A percentile compares a stretch with the other conserved stretches of the same genome.
Conservation (phyloP, 352 stramenopile genomes). For the Phytophthora europaea region DNA sequence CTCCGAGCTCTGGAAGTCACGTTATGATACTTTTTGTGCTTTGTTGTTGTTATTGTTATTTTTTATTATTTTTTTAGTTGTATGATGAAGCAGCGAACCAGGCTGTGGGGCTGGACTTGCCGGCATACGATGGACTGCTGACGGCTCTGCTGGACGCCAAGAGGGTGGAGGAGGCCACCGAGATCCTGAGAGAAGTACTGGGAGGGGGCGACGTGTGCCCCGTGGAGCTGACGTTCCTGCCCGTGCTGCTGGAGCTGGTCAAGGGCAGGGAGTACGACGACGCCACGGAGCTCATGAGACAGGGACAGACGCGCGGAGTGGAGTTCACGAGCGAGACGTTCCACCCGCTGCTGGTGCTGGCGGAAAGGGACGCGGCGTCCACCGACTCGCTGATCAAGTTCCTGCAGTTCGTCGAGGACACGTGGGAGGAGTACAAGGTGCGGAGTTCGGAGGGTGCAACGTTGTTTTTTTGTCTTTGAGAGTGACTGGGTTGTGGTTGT, state of each 20-base stretch:
- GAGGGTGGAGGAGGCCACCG: conserved; percentile 57
- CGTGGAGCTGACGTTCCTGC: conserved; percentile 55
- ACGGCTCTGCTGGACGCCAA: conserved; percentile 52
- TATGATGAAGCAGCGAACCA: conserved; percentile 72
- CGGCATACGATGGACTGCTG: conserved; percentile 65
- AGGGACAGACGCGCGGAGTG: conserved; percentile 54
- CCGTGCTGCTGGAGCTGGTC: conserved; percentile 56
- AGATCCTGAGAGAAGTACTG: conserved; percentile 63
- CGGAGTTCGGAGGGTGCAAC: neutral
- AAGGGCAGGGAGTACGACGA: conserved; percentile 51
- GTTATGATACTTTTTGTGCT: conserved; percentile 11
- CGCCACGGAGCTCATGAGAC: conserved; percentile 53
- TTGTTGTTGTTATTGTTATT: neutral
- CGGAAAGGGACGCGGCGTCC: conserved; percentile 55
- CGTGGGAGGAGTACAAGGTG: conserved; percentile 77
- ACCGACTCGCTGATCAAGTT: conserved; percentile 70
- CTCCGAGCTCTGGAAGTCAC: conserved; percentile 19
- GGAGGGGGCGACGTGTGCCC: conserved; percentile 55
- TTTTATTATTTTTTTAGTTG: conserved; percentile 35
- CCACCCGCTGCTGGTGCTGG: conserved; percentile 56
- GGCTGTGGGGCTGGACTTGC: conserved; percentile 64
- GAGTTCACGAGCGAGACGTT: conserved; percentile 72
- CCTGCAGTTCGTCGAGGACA: conserved; percentile 69
- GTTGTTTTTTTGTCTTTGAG: too few species aligned
- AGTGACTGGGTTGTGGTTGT: neutral